Evolutionary conservation across 2,329 filamentous ascomycete genomes (phyloP), one percentile per base, ranked within the genome.

Genomic region (Neodidymelliopsis sp.): DNA sequence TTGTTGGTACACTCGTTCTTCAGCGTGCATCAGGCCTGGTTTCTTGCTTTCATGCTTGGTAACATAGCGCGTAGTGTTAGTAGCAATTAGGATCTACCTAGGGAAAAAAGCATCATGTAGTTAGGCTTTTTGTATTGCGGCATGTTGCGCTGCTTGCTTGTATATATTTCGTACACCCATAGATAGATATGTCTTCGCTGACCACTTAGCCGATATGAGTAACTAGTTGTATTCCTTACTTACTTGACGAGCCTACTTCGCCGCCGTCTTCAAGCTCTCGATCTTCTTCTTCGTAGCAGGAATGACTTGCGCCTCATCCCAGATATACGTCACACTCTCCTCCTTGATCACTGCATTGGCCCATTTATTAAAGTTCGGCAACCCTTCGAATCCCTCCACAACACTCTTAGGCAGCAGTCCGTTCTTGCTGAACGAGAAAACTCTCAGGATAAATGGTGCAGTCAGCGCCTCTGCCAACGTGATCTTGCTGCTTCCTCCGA

Each of bases 341-440:
- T 89, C 81, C 49, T 77, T 75, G 4, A 79, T 70, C 2, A 87
- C 81, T 1, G 79, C 81, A 49, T 83, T 74, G 0, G 82, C 83
- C 88, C 89, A 92, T 56, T 81, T 83, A 64, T 79, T 80, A 67
- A 89, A 90, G 47, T 81, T 82, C 1, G 88, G 88, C n/a, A 86
- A 74, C 46, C 77, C 77, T 49, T 80, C 70, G 48, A 87, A 72
- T 15, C 73, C 76, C 37, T 72, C 67, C 35, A 73, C 64, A 45
- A 85, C 67, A 18, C 67, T 78, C 57, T 63, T 66, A 0, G 83
- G 85, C 45, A 84, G 69, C 12, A 90, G 49, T 1, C 77, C 76
- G 16, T 81, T 74, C 63, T 85, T 84, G 0, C 78, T 64, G 20
- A 84, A 77, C 1, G 76, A 71, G 33, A 85, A 76, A 15, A 86